phyloP scores from a whole-genome alignment of 2,329 filamentous ascomycete genomes.

The Pyricularia sp. region DNA sequence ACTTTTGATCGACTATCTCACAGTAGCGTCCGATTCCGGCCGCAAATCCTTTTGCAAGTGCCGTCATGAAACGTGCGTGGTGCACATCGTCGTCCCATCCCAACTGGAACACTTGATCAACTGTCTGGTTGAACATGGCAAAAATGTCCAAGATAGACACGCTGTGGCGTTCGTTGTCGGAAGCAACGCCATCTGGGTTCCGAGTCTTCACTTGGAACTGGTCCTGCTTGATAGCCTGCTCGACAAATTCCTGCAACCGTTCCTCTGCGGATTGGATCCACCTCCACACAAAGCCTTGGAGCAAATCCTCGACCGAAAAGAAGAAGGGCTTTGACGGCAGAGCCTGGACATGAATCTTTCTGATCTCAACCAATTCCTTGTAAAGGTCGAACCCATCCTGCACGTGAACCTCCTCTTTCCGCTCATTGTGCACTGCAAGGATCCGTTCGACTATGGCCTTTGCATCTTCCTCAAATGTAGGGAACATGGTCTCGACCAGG shows the following conservation, averaged over 20 bases:
- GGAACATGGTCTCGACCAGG: slow-evolving; percentile 71
- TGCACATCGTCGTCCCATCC: slow-evolving; percentile 91
- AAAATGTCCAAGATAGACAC: slow-evolving; percentile 90
- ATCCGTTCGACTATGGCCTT: slow-evolving; percentile 74
- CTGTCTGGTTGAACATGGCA: slow-evolving; percentile 80
- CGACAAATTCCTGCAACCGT: slow-evolving; percentile 72
- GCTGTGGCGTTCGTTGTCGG: slow-evolving; percentile 79
- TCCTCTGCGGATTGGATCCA: slow-evolving; percentile 77
- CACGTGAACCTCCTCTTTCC: slow-evolving; percentile 64
- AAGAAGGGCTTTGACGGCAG: slow-evolving; percentile 64
- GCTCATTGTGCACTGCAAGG: slow-evolving; percentile 56
- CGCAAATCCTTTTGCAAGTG: slow-evolving; percentile 73
- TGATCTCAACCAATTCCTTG: slow-evolving; percentile 72
- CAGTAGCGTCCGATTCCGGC: slow-evolving; percentile 79
- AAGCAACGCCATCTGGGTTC: slow-evolving; percentile 46
- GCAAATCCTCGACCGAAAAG: slow-evolving; percentile 73
- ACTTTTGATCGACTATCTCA: slow-evolving; percentile 75
- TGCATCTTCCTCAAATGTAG: slow-evolving; percentile 81
- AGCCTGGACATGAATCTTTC: slow-evolving; percentile 63
- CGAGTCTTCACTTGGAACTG: slow-evolving; percentile 63
- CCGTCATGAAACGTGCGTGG: slow-evolving; percentile 94
- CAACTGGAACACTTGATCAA: slow-evolving; percentile 73
- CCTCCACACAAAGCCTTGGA: slow-evolving; percentile 90
- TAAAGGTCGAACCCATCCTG: slow-evolving; percentile 94
- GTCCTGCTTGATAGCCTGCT: slow-evolving; percentile 84